Evolutionary conservation across 768 basidiomycete species (phyloP).

Genomic region (Lactifluus hygrophoroides): DNA sequence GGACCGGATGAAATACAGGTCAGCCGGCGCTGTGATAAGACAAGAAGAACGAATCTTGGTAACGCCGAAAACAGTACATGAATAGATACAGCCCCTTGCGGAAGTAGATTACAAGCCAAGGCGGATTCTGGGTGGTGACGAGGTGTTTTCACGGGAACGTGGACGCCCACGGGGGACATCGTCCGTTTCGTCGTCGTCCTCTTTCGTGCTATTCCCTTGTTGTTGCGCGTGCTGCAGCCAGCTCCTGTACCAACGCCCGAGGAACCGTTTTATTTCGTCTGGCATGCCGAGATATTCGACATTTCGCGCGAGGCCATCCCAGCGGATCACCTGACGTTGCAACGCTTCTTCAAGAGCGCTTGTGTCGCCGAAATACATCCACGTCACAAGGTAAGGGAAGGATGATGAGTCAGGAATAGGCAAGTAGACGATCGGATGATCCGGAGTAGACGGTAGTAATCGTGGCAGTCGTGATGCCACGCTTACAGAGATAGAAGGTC

Average conservation of each 20-base stretch:
- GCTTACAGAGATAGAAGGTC: constrained; percentile 33
- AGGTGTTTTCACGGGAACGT: background rate
- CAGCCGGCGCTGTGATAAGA: background rate
- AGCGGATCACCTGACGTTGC: constrained; percentile 53
- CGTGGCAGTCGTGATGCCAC: constrained; percentile 47
- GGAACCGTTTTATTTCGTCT: constrained; percentile 65
- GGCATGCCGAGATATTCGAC: constrained; percentile 81
- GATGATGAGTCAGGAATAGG: constrained; percentile 69
- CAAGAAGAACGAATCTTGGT: background rate
- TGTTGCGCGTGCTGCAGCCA: constrained; percentile 37
- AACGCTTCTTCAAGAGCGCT: constrained; percentile 60
- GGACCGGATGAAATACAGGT: background rate
- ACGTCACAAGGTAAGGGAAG: constrained; percentile 64
- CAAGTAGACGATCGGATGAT: constrained; percentile 62
- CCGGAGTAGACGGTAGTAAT: constrained; percentile 52
- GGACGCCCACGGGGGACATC: constrained; percentile 9
- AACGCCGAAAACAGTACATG: background rate
- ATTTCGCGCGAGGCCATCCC: constrained; percentile 85
- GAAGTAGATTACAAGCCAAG: background rate
- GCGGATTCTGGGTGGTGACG: constrained; percentile 5
- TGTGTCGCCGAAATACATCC: constrained; percentile 75
- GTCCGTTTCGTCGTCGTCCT: constrained; percentile 1
- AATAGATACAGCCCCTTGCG: background rate
- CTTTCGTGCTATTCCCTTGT: background rate
- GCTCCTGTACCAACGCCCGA: constrained; percentile 64